A percentile compares a stretch with the other conserved stretches of the same genome.
phyloP scores from a whole-genome alignment of 768 basidiomycete genomes.

The Kwoniella sp. region DNA sequence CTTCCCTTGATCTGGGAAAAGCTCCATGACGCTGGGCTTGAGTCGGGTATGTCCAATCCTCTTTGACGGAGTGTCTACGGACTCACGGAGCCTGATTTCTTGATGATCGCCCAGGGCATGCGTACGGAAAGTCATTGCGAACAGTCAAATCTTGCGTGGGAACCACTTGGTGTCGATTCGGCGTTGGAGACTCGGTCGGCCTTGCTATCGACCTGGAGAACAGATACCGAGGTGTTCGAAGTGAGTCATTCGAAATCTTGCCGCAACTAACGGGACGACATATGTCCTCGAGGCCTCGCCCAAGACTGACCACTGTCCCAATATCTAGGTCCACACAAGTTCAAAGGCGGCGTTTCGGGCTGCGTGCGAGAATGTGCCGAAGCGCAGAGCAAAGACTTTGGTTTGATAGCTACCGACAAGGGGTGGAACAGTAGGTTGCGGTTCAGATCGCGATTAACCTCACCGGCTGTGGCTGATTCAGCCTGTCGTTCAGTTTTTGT shows the following conservation, averaged over 20 bases:
- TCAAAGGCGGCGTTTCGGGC: constrained; percentile 75
- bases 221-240: constrained; percentile 66
- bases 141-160: constrained; percentile 79
- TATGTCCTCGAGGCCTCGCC: no score
- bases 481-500: constrained; percentile 60
- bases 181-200: constrained; percentile 73
- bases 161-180: constrained; percentile 67
- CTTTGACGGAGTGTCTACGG: no score
- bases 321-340: constrained; percentile 63
- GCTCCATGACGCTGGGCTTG: constrained; percentile 68
- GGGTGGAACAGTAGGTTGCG: constrained; percentile 65
- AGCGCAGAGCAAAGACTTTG: constrained; percentile 74
- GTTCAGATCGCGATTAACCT: constrained; percentile 28
- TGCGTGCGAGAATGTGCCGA: constrained; percentile 77
- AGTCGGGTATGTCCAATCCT: constrained; percentile 59
- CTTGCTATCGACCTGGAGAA: constrained; percentile 72
- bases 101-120: constrained; percentile 60
- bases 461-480: neutral
- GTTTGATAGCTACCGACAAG: constrained; percentile 73
- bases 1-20: constrained; percentile 69
- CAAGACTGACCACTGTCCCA: neutral
- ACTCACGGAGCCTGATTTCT: no score
- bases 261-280: no score
- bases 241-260: constrained; percentile 4
- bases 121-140: constrained; percentile 70